Percentiles rank a stretch among this genome's conserved stretches.
Conservation (phyloP, 352 stramenopile species). For the Phytopythium cucurbitacearum region DNA sequence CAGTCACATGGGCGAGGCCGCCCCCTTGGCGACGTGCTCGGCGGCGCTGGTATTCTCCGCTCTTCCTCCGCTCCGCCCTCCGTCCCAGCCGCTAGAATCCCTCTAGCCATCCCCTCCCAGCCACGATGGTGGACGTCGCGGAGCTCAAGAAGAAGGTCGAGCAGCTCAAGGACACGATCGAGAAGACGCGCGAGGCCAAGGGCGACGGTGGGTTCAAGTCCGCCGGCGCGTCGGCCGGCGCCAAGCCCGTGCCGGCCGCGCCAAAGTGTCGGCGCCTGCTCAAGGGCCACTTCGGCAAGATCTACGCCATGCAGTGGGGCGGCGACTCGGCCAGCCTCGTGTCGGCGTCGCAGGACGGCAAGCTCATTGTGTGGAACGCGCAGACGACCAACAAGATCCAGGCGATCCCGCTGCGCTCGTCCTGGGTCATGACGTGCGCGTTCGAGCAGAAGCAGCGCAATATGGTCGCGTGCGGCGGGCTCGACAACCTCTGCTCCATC, state of each 20-base stretch:
- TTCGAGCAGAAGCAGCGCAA: conserved; percentile 97
- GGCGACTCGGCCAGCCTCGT: conserved; percentile 90
- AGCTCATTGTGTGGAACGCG: conserved; percentile 99
- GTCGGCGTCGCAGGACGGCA: conserved; percentile 96
- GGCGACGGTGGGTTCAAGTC: conserved; percentile 73
- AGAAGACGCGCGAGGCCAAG: conserved; percentile 78
- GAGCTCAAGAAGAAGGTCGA: conserved; percentile 89
- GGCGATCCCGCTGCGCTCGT: conserved; percentile 95
- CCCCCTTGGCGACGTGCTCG: no score
- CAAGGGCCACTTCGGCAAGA: conserved; percentile 99
- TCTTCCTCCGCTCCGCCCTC: no score
- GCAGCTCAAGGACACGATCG: conserved; percentile 84
- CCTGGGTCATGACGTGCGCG: conserved; percentile 99
- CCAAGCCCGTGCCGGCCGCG: conserved; percentile 75
- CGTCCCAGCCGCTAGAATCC: no score
- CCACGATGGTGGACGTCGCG: conserved; percentile 56
- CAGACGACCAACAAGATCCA: conserved; percentile 97
- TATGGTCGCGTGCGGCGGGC: conserved; percentile 96
- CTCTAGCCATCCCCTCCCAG: no score
- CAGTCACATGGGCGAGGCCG: no score
- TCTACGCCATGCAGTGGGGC: conserved; percentile 99
- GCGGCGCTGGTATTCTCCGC: no score
- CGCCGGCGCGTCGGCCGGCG: conserved; percentile 44
- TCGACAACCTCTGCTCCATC: conserved; percentile 99
- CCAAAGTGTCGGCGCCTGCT: conserved; percentile 93